These are phyloP conservation scores for Abortiporus biennis DNA, from an alignment of 1,284 basidiomycete species.

Conservation along the genomic window DNA sequence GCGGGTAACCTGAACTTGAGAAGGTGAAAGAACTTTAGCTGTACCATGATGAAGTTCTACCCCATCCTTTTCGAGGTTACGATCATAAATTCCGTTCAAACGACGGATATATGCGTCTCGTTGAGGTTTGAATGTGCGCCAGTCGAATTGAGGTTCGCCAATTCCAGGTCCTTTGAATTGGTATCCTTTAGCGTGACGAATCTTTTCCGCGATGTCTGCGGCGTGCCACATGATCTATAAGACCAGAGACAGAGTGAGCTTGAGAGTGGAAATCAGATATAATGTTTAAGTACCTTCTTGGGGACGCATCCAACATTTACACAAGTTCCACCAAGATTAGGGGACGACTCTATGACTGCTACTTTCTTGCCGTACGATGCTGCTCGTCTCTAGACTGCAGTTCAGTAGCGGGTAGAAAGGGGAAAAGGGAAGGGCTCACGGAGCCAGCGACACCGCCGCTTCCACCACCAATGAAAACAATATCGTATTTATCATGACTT, in stretches of 20 bases:
- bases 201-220: constrained; percentile 85
- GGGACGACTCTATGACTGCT: constrained; percentile 79
- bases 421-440: constrained; percentile 33
- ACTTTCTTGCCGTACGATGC: constrained; percentile 94
- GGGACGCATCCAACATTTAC: constrained; percentile 94
- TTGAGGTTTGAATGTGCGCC: constrained; percentile 88
- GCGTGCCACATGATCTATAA: constrained; percentile 98
- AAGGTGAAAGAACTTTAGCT: constrained; percentile 66
- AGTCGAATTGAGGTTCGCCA: constrained; percentile 71
- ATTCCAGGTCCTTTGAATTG: constrained; percentile 61
- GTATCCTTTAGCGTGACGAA: constrained; percentile 73
- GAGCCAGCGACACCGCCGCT: constrained; percentile 78
- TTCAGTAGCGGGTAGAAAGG: constrained; percentile 4
- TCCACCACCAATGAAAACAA: constrained; percentile 80
- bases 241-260: constrained; percentile 1
- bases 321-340: constrained; percentile 88
- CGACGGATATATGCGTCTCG: constrained; percentile 93
- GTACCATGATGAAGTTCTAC: constrained; percentile 87
- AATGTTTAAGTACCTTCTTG: constrained; percentile 73
- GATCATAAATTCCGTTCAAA: constrained; percentile 91
- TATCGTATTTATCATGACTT: constrained; percentile 65
- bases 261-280: neutral
- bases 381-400: constrained; percentile 65
- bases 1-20: constrained; percentile 61
- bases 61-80: constrained; percentile 82